A percentile compares a stretch with the other conserved stretches of the same genome.
These are phyloP conservation scores for Bruguiera sexangula DNA, from an alignment of 345 rosid species.

Conservation along the genomic window DNA sequence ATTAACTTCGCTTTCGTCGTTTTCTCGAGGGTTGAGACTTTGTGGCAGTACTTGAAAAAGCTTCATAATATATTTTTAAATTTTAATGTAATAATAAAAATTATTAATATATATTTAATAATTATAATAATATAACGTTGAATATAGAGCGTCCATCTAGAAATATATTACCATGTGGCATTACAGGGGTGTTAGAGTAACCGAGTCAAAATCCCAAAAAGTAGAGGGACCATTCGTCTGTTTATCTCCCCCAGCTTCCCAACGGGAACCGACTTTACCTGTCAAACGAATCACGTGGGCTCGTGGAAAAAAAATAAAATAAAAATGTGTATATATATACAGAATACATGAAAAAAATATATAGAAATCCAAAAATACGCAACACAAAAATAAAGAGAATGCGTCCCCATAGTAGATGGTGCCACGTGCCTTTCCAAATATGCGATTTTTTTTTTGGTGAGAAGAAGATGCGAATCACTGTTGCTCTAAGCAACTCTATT, in stretches of 20 bases:
- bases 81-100: too few relatives aligned
- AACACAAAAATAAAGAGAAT: neutral
- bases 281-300: constrained; percentile 48
- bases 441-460: neutral
- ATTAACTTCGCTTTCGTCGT: neutral
- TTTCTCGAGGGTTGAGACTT: neutral
- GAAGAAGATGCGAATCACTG: neutral
- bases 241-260: constrained; percentile 31
- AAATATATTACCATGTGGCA: constrained; percentile 2
- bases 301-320: constrained; percentile 5
- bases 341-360: neutral
- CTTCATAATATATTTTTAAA: neutral
- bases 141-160: too few relatives aligned
- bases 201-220: constrained; percentile 24
- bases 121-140: too few relatives aligned
- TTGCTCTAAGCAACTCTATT: neutral
- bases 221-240: constrained; percentile 40
- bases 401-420: constrained; percentile 2
- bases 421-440: neutral
- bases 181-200: constrained; percentile 30
- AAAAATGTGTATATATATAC: neutral
- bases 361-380: neutral
- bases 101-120: too few relatives aligned
- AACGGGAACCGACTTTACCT: constrained; percentile 65
- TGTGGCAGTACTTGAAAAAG: neutral